phyloP scores from a whole-genome alignment of 768 basidiomycete genomes.

The Psilocybe subaeruginosa region DNA sequence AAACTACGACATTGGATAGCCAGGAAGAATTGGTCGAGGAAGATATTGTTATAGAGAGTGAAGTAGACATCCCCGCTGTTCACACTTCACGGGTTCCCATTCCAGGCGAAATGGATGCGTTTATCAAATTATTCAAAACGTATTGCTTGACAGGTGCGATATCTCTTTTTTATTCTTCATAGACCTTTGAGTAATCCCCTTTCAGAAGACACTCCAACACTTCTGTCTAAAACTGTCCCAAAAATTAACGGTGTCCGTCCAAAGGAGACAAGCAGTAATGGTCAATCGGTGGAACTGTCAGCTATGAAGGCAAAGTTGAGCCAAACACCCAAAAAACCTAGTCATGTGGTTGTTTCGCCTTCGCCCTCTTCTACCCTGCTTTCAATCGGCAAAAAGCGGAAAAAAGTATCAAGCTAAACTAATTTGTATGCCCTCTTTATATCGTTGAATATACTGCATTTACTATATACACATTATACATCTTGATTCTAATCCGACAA shows the following conservation, averaged over 20 bases:
- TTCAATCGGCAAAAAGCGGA: conserved; percentile 56
- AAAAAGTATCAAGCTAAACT: conserved; percentile 39
- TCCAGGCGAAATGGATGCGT: conserved; percentile 57
- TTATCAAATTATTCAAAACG: conserved; percentile 66
- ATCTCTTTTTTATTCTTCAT: background rate
- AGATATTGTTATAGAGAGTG: conserved; percentile 49
- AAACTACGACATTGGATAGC: conserved; percentile 4
- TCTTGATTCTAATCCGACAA: background rate
- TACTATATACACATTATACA: background rate
- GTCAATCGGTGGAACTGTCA: background rate
- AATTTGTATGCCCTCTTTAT: background rate
- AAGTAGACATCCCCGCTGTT: conserved; percentile 17
- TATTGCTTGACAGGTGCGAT: conserved; percentile 45
- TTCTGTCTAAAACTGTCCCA: background rate
- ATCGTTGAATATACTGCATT: background rate
- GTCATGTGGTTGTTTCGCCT: background rate
- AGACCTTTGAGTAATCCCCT: background rate
- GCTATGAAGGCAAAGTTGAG: conserved; percentile 3
- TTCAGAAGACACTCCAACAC: background rate
- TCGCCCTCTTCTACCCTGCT: conserved; percentile 23
- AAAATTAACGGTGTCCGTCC: background rate
- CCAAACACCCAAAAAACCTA: conserved; percentile 5
- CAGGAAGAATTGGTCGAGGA: conserved; percentile 34
- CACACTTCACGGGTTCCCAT: conserved; percentile 39
- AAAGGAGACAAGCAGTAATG: conserved; percentile 3